A percentile compares a stretch with the other conserved stretches of the same genome.
These are phyloP conservation scores for Xylaria sp. DNA, from an alignment of 2,329 filamentous ascomycete genomes.

Conservation along the genomic window DNA sequence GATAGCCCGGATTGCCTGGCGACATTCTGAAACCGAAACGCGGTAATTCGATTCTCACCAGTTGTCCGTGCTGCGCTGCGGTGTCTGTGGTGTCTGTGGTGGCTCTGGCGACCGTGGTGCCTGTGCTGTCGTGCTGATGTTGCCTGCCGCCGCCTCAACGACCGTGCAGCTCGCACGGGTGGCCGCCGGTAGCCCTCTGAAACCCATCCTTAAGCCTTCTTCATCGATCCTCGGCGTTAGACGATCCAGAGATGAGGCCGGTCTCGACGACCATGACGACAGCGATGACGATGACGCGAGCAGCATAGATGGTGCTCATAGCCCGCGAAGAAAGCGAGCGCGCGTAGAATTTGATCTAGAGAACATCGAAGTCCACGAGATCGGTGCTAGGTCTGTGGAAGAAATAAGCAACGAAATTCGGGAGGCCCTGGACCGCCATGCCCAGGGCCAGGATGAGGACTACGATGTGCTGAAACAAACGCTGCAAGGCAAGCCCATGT, in stretches of 20 bases:
- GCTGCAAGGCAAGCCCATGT: slow-evolving; percentile 60
- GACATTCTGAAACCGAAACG: slow-evolving; percentile 31
- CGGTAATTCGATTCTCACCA: slow-evolving; percentile 20
- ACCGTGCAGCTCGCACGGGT: slow-evolving; percentile 45
- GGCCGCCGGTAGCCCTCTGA: slow-evolving; percentile 57
- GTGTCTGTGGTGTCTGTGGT: too few relatives aligned
- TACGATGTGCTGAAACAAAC: slow-evolving; percentile 71
- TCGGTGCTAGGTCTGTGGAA: slow-evolving; percentile 63
- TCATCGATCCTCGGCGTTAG: slow-evolving; percentile 58
- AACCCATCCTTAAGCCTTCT: slow-evolving; percentile 64
- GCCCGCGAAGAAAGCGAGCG: slow-evolving; percentile 64
- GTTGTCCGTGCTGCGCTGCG: neutral
- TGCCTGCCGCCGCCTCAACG: slow-evolving; percentile 43
- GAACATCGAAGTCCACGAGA: slow-evolving; percentile 66
- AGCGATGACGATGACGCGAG: slow-evolving; percentile 51
- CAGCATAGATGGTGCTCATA: slow-evolving; percentile 53
- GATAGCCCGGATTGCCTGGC: slow-evolving; percentile 36
- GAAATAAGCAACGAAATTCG: slow-evolving; percentile 67
- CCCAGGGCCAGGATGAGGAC: slow-evolving; percentile 66
- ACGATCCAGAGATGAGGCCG: slow-evolving; percentile 57
- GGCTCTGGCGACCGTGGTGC: too few relatives aligned
- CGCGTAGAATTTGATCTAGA: slow-evolving; percentile 70
- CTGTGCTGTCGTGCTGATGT: slow-evolving; percentile 35
- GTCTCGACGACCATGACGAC: slow-evolving; percentile 54
- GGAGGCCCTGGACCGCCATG: slow-evolving; percentile 67